phyloP scores from a whole-genome alignment of 228 moss, liverwort and hornwort genomes.

The Sphagnum magellanicum region DNA sequence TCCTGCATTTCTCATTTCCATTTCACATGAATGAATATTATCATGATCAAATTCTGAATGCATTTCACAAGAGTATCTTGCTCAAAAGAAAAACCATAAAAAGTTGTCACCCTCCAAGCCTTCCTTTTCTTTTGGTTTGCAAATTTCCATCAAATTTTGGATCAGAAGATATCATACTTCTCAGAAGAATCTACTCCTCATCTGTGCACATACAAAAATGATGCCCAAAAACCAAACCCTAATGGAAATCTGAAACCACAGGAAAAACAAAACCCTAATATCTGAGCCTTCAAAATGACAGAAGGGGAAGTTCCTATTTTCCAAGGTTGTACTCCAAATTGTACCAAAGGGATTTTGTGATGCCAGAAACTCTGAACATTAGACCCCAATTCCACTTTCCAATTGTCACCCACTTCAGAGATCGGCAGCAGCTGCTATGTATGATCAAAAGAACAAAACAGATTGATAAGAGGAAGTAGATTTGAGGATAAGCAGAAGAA shows the following conservation, averaged over 20 bases:
- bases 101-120: background rate
- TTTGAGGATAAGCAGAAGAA: background rate
- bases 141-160: no score
- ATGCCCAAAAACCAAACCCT: no score
- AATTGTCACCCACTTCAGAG: background rate
- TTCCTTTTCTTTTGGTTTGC: background rate
- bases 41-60: background rate
- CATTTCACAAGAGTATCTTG: background rate
- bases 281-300: background rate
- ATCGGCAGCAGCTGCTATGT: no score
- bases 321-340: background rate
- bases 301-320: background rate
- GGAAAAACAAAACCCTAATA: no score
- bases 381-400: background rate
- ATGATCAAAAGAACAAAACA: background rate
- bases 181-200: no score
- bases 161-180: no score
- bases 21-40: background rate
- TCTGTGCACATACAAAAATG: no score
- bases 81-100: background rate
- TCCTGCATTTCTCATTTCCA: slow-evolving; percentile 32
- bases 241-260: no score
- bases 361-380: background rate
- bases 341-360: background rate
- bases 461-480: background rate